phyloP scores from a whole-genome alignment of 2,329 filamentous ascomycete species.

The Penicillium sp. region DNA sequence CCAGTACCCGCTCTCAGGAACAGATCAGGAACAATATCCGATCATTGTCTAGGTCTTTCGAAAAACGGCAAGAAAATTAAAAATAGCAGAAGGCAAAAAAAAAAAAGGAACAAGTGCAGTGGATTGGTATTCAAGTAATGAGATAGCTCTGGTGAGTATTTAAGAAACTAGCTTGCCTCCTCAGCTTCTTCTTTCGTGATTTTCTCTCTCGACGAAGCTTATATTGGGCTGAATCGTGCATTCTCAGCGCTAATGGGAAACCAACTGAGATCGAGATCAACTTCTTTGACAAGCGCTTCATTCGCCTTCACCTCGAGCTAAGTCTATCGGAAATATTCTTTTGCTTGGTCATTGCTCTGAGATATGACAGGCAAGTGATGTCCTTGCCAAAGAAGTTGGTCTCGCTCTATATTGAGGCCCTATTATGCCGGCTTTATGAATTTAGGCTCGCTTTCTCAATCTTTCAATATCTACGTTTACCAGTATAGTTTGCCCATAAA shows the following conservation, averaged over 20 bases:
- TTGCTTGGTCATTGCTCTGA: background rate
- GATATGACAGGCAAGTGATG: background rate
- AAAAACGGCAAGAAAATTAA: background rate
- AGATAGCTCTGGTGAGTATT: background rate
- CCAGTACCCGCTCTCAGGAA: background rate
- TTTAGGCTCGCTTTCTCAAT: background rate
- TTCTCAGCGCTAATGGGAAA: background rate
- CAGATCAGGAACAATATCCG: background rate
- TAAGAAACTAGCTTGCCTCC: background rate
- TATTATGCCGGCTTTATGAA: no score
- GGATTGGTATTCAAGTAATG: background rate
- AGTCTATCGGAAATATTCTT: background rate
- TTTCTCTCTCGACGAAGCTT: background rate
- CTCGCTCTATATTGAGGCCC: background rate
- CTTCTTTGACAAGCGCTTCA: conserved; percentile 1
- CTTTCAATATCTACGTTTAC: background rate
- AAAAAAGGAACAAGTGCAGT: background rate
- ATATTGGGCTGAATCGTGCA: background rate
- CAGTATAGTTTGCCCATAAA: background rate
- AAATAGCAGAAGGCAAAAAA: background rate
- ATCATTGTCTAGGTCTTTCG: background rate
- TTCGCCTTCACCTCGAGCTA: background rate
- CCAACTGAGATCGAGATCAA: background rate
- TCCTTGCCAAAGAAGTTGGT: background rate
- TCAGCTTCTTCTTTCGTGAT: background rate